Conservation (phyloP, 2,329 filamentous ascomycete species). For the Fusarium scirpi region DNA sequence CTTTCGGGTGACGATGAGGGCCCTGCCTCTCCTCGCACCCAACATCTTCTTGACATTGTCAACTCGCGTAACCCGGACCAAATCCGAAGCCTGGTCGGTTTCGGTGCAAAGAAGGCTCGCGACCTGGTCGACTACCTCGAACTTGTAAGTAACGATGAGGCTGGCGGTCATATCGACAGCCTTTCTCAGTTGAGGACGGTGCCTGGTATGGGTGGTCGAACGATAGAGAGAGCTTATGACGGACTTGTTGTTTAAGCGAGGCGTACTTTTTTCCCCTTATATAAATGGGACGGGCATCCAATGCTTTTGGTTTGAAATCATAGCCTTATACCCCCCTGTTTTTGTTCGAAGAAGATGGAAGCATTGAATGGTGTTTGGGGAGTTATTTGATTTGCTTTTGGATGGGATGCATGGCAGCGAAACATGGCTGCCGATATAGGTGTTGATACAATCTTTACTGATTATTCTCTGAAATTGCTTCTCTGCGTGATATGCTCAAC, state of each 20-base stretch:
- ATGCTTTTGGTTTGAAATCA: conserved; percentile 43
- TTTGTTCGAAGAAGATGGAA: conserved; percentile 30
- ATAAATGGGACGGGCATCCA: conserved; percentile 24
- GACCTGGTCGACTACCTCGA: conserved; percentile 70
- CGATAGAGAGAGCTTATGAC: conserved; percentile 68
- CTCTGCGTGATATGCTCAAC: neutral
- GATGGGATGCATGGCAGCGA: conserved; percentile 35
- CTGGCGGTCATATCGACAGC: conserved; percentile 57
- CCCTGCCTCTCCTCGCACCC: conserved; percentile 66
- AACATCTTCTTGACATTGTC: conserved; percentile 74
- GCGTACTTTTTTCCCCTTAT: conserved; percentile 4
- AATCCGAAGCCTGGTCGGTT: conserved; percentile 76
- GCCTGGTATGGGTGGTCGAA: conserved; percentile 68
- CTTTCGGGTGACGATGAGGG: conserved; percentile 57
- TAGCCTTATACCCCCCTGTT: conserved; percentile 42
- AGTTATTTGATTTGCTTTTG: conserved; percentile 30
- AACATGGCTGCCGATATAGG: conserved; percentile 18
- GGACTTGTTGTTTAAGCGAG: conserved; percentile 53
- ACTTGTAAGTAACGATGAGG: conserved; percentile 54
- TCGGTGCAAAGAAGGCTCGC: conserved; percentile 77
- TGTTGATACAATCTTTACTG: conserved; percentile 26
- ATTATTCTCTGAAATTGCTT: neutral
- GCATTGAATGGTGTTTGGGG: conserved; percentile 40
- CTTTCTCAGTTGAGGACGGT: conserved; percentile 65
- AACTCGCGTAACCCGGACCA: conserved; percentile 76